Evolutionary conservation across 2,329 filamentous ascomycete genomes (phyloP), one percentile per base, ranked within the genome.

Genomic region (Verticillium alfalfae): DNA sequence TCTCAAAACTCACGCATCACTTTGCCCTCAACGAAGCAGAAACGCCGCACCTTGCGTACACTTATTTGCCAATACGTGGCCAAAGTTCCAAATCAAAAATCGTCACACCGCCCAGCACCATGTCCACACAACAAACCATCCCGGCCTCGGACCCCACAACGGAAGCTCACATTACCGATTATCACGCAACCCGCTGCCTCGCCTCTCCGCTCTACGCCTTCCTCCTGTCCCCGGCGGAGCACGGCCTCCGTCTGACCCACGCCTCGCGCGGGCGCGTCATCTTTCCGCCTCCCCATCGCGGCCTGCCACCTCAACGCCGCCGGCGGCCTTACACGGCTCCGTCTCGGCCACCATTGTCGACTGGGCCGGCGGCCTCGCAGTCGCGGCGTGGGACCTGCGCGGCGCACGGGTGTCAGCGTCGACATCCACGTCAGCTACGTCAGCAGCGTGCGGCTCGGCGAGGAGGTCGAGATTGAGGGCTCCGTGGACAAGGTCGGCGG

Each of bases 341-440:
- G 89, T 90, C 3, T 88, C 86, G 34, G 89, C 88, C 0, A 85
- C 89, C 0, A 80, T 93, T 22, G 82, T 91, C 56, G 90, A 93
- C 76, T 91, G 88, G 83, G 83, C 84, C 6, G 90, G 89, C 49
- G 89, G 89, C 37, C 80, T 92, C 74, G 88, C 88, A 26, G 88
- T 93, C 67, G 85, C 88, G 4, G 83, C 85, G 0, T 85, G 81
- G 76, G 88, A 90, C 65, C 73, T 87, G 62, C 75, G 80, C 34
- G 79, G 81, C 36, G 83, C 68, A 89, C 88, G 3, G 89, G 90
- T 56, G 89, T 90, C 38, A 89, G 86, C 66, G 82, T 88, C 39
- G 90, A 93, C 72, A 92, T 93, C 71, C 89, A 92, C 74, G 82
- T 91, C 64, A 86, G 84, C 58, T 93, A 91, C 68, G 78, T 89